Evolutionary conservation across 345 rosid genomes (phyloP).

Genomic region (Camelina sativa): DNA sequence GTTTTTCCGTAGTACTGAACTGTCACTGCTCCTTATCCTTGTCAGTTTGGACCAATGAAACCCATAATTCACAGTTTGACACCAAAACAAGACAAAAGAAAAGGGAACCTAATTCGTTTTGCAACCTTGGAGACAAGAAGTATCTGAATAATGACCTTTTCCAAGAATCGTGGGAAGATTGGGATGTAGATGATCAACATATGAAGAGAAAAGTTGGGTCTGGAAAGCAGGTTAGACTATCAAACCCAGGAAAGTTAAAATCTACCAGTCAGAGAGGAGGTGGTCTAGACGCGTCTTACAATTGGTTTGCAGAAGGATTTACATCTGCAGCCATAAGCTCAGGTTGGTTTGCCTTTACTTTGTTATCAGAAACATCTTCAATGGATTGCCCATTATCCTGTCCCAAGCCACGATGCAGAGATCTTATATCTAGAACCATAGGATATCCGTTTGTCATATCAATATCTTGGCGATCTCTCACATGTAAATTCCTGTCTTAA

Average conservation of each 20-base stretch:
- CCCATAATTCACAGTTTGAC: slow-evolving; percentile 40
- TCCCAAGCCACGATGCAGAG: slow-evolving; percentile 27
- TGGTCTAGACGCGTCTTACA: slow-evolving; percentile 29
- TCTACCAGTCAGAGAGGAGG: slow-evolving; percentile 39
- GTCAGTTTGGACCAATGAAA: slow-evolving; percentile 55
- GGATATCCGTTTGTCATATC: slow-evolving; percentile 5
- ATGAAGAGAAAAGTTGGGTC: slow-evolving; percentile 28
- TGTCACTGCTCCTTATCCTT: slow-evolving; percentile 25
- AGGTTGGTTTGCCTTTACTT: slow-evolving; percentile 44
- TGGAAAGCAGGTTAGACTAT: slow-evolving; percentile 40
- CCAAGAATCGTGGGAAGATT: slow-evolving; percentile 43
- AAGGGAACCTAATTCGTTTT: slow-evolving; percentile 40
- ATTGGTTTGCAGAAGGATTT: slow-evolving; percentile 52
- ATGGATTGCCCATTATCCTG: slow-evolving; percentile 28
- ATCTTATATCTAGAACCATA: slow-evolving; percentile 12
- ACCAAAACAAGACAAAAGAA: slow-evolving; percentile 43
- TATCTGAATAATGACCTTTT: slow-evolving; percentile 32
- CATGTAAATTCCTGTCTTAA: slow-evolving; percentile 34
- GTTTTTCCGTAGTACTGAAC: slow-evolving; percentile 20
- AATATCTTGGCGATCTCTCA: slow-evolving; percentile 29
- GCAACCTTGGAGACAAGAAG: slow-evolving; percentile 36
- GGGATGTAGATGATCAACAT: slow-evolving; percentile 36
- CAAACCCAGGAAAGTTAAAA: slow-evolving; percentile 44
- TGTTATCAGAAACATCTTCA: slow-evolving; percentile 32
- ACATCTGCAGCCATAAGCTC: slow-evolving; percentile 40